These are phyloP conservation scores for Phytophthora pinifolia DNA, from an alignment of 352 stramenopile species.

Conservation along the genomic window DNA sequence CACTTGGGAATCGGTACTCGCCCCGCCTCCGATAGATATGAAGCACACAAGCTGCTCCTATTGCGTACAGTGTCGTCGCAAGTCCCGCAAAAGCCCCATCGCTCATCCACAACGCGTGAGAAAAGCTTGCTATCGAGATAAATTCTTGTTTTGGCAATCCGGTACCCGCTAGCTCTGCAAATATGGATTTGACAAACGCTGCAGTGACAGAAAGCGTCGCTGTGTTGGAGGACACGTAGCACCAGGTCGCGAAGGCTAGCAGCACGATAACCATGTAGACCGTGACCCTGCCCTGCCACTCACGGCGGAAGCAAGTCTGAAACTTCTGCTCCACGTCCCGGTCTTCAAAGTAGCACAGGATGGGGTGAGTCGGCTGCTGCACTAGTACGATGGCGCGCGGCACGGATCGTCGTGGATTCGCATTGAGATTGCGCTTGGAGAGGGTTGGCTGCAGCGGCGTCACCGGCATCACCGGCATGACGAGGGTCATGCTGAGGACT, in stretches of 20 bases:
- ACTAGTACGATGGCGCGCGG: slow-evolving; percentile 34
- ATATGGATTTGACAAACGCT: slow-evolving; percentile 16
- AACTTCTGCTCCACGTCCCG: slow-evolving; percentile 59
- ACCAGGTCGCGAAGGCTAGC: slow-evolving; percentile 24
- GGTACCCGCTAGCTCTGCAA: slow-evolving; percentile 4
- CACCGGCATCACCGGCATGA: slow-evolving; percentile 21
- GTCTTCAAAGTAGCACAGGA: slow-evolving; percentile 56
- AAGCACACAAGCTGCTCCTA: slow-evolving; percentile 26
- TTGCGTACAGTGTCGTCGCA: slow-evolving; percentile 29
- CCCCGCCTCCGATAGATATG: slow-evolving; percentile 30
- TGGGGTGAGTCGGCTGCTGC: slow-evolving; percentile 42
- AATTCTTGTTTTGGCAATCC: background rate
- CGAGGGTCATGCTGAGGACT: slow-evolving; percentile 17
- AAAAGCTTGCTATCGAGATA: slow-evolving; percentile 9
- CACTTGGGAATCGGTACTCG: slow-evolving; percentile 33
- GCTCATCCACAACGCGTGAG: slow-evolving; percentile 25
- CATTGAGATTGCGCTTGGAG: slow-evolving; percentile 35
- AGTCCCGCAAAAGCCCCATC: slow-evolving; percentile 26
- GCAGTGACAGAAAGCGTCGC: slow-evolving; percentile 23
- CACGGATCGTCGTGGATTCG: slow-evolving; percentile 28
- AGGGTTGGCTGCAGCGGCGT: slow-evolving; percentile 12
- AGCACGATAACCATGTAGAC: slow-evolving; percentile 40
- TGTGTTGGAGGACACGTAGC: slow-evolving; percentile 24
- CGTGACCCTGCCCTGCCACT: slow-evolving; percentile 37
- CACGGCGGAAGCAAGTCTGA: slow-evolving; percentile 52